phyloP scores from a whole-genome alignment of 148 eudicot species.

The Fallopia convolvulus region DNA sequence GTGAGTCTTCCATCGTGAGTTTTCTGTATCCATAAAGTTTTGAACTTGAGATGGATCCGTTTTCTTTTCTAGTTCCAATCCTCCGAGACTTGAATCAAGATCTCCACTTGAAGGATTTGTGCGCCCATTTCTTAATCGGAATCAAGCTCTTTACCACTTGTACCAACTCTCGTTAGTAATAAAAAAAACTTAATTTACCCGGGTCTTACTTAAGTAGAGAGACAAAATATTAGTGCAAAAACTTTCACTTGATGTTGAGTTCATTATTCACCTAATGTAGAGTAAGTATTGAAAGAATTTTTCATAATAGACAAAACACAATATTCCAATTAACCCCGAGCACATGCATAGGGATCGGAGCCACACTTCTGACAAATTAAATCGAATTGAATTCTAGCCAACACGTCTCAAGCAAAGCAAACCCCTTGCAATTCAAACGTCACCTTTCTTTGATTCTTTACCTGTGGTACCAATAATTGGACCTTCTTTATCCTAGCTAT shows the following conservation, averaged over 20 bases:
- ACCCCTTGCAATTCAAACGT: background rate
- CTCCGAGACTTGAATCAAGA: too few species aligned
- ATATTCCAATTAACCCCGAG: background rate
- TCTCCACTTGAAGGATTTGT: too few species aligned
- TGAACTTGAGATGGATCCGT: too few species aligned
- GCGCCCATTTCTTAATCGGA: too few species aligned
- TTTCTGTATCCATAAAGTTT: too few species aligned
- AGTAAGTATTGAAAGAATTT: background rate
- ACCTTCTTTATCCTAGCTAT: background rate
- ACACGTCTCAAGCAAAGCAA: background rate
- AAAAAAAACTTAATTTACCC: too few species aligned
- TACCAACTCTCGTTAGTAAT: too few species aligned
- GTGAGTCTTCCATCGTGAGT: too few species aligned
- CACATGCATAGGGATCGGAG: slow-evolving; percentile 9
- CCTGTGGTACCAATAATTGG: background rate
- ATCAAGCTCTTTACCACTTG: too few species aligned
- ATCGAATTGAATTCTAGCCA: background rate
- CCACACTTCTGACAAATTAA: background rate
- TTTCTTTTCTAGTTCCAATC: too few species aligned
- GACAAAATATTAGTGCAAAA: background rate
- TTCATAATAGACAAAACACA: background rate
- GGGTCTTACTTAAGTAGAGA: too few species aligned
- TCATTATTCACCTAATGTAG: background rate
- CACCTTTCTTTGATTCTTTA: background rate
- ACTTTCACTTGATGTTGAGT: background rate